Evolutionary conservation across 257 asterid species (phyloP), one percentile per base, ranked within the genome.

Genomic region (Solanum etuberosum): DNA sequence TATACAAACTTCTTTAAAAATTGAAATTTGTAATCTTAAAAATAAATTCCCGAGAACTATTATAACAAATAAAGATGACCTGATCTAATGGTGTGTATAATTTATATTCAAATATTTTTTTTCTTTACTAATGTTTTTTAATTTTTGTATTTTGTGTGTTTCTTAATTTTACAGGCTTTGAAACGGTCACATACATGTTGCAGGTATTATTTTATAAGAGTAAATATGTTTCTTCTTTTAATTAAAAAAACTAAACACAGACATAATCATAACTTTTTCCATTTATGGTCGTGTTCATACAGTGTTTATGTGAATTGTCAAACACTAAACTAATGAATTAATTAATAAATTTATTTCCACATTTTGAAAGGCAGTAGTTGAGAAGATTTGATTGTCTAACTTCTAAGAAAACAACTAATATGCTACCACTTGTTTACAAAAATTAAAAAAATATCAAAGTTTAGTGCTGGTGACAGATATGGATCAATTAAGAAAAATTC

Each of bases 151-250:
- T 57, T 54, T 4, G 37, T 3, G 37, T 82, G 6, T 77, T 76
- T 51, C 70, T 46, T 32, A 27, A 25, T 86, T 72, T 87, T 81
- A 38, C 94, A 96, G 99, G 99, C 51, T 96, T 96, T 87, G 98
- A 96, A 90, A 96, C 99, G 5, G 99, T 96, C 90, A 96, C 99
- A 74, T 96, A 96, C 88, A 92, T 96, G 98, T 89, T 96, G 67
- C 95, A 96, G 99, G 99, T 95, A 95, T 46, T 61, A 3, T 54
- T 72, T 38, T 86, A 86, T 81, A 71, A 42, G 32, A 42, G 3
- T 14, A 14, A 74, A 9, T 38, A 21, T 5, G 51, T 73, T 73
- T 74, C 54, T 76, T 48, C 4, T 29, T 76, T 71, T 32, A 70
- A 27, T 67, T 35, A 18, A 15, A 38, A 77, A 7, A 77, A 14